Evolutionary conservation across 2,329 filamentous ascomycete genomes (phyloP).

Genomic region (Colletotrichum sp.): DNA sequence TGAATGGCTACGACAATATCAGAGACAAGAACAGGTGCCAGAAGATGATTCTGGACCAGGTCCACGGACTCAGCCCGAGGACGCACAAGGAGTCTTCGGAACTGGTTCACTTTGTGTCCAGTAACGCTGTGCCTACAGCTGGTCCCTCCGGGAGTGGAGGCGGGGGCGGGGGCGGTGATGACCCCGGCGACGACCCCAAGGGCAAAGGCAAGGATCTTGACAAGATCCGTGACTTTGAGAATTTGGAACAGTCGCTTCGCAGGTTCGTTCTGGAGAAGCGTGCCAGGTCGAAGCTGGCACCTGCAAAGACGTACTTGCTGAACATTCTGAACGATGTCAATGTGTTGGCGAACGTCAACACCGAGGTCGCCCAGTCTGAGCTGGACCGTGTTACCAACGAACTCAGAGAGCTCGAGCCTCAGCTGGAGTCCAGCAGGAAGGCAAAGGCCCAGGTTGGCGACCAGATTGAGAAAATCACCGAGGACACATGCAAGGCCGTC

Average conservation of each 20-base stretch:
- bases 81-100: constrained; percentile 93
- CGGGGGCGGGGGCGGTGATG: constrained; percentile 61
- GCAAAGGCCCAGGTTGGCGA: constrained; percentile 82
- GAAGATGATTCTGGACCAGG: constrained; percentile 91
- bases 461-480: constrained; percentile 80
- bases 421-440: constrained; percentile 83
- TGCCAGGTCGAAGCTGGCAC: constrained; percentile 91
- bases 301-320: constrained; percentile 91
- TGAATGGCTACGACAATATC: constrained; percentile 93
- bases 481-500: constrained; percentile 83
- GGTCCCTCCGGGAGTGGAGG: constrained; percentile 60
- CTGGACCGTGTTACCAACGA: constrained; percentile 83
- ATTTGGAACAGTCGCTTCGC: constrained; percentile 85
- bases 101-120: constrained; percentile 96
- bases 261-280: constrained; percentile 96
- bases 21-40: constrained; percentile 89
- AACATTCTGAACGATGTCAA: constrained; percentile 91
- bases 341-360: constrained; percentile 83
- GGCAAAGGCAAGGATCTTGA: constrained; percentile 88
- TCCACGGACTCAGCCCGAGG: constrained; percentile 83
- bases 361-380: constrained; percentile 84
- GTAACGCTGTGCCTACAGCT: constrained; percentile 85
- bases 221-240: constrained; percentile 88
- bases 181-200: constrained; percentile 64
- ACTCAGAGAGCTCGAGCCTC: constrained; percentile 81